Evolutionary conservation across 2,329 filamentous ascomycete genomes (phyloP), one percentile per base, ranked within the genome.

Genomic region (Aureobasidium zeae): DNA sequence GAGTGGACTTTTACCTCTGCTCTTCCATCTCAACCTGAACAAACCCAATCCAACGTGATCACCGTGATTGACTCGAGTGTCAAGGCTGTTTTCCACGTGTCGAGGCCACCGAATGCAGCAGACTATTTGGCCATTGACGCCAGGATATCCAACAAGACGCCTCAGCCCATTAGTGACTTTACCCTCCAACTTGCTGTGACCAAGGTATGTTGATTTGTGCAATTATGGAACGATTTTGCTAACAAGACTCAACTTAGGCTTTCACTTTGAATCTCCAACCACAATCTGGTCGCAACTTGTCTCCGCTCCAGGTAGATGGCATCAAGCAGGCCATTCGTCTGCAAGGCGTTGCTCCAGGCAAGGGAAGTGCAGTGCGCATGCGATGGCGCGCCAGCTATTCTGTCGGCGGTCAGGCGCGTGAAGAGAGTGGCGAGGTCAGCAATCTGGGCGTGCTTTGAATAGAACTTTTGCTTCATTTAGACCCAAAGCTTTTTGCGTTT

Each of bases 1-100:
- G 89, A 96, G 57, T 96, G 89, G 88, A 83, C 79, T 17, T 96
- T 96, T 61, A 79, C 85, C 3, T 96, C 89, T 0, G 81, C 89
- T 0, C 71, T 95, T 11, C 89, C 89, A 15, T 5, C 37, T 3
- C 37, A 41, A 24, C 43, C 43, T 3, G 45, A 46, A 21, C 45
- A 49, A 30, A 71, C 76, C 48, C 72, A 77, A 24, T 52, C 58
- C 1, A 77, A 85, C 51, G 76, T 76, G 35, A 67, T 82, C 15
- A 73, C 71, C 3, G 76, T 95, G 31, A 79, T 77, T 56, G 79
- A 84, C 55, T 81, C 79, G 2, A 72, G 68, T 31, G 67, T 96
- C 34, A 76, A 77, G 48, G 80, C 94, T 48, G 74, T 84, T 28
- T 81, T 95, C 60, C 68, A 79, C 28, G 81, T 86, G 5, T 76